phyloP scores from a whole-genome alignment of 352 stramenopile genomes.

The Phytophthora vignae region DNA sequence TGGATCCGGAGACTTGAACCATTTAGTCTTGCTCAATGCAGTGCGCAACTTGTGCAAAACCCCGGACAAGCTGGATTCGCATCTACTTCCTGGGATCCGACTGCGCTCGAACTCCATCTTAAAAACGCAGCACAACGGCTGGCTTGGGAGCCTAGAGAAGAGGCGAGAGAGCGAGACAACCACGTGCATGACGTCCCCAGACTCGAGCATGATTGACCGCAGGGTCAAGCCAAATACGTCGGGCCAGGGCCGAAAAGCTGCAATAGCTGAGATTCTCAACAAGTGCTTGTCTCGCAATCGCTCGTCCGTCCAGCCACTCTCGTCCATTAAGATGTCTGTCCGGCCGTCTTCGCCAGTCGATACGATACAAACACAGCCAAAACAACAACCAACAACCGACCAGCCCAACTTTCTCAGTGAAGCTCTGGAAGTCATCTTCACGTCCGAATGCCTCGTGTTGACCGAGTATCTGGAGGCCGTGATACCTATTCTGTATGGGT shows the following conservation, averaged over 20 bases:
- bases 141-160: constrained; percentile 3
- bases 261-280: not conserved
- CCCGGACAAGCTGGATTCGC: not conserved
- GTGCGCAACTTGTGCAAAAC: not conserved
- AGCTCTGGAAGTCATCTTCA: constrained; percentile 2
- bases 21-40: not conserved
- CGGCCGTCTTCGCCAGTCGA: not conserved
- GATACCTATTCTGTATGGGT: constrained; percentile 5
- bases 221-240: not conserved
- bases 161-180: not conserved
- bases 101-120: constrained; percentile 3
- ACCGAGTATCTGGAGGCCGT: constrained; percentile 3
- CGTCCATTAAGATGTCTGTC: not conserved
- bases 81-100: constrained; percentile 1
- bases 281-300: not conserved
- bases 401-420: constrained; percentile 2
- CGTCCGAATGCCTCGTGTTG: constrained; percentile 4
- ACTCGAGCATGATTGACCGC: not conserved
- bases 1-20: not conserved
- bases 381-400: not conserved
- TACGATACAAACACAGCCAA: not conserved
- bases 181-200: not conserved
- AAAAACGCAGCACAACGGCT: not conserved
- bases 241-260: not conserved
- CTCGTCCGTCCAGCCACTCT: not conserved